These are phyloP conservation scores for Pisolithus thermaeus DNA, from an alignment of 1,284 basidiomycete genomes.

Conservation along the genomic window DNA sequence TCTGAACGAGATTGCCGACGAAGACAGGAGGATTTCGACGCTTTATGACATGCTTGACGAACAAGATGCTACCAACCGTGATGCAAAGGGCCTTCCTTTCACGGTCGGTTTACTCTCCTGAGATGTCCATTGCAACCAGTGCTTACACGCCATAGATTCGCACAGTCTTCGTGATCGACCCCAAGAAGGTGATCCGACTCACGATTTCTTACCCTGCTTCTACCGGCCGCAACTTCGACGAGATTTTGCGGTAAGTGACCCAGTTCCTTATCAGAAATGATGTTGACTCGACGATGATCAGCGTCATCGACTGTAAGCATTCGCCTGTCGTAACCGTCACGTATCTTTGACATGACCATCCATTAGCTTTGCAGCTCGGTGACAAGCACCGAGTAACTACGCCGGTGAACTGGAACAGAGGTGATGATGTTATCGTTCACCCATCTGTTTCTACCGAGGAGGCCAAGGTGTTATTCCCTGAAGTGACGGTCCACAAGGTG, in stretches of 20 bases:
- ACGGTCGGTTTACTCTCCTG: conserved; percentile 37
- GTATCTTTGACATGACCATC: conserved; percentile 2
- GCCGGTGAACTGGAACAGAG: conserved; percentile 92
- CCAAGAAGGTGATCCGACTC: conserved; percentile 86
- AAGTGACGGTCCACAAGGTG: conserved; percentile 65
- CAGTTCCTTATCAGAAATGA: background rate
- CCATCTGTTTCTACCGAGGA: conserved; percentile 81
- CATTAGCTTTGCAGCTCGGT: conserved; percentile 78
- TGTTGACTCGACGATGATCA: conserved; percentile 16
- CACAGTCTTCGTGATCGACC: conserved; percentile 93
- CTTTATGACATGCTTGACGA: conserved; percentile 95
- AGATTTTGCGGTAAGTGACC: conserved; percentile 69
- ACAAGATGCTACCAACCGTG: conserved; percentile 92
- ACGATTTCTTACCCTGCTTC: conserved; percentile 88
- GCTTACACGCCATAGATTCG: conserved; percentile 60
- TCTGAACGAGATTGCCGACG: conserved; percentile 75
- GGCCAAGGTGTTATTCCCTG: conserved; percentile 83
- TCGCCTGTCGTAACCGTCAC: background rate
- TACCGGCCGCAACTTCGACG: conserved; percentile 80
- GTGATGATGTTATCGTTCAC: conserved; percentile 94
- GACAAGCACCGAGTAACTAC: conserved; percentile 87
- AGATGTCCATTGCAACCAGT: conserved; percentile 1
- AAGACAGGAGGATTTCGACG: conserved; percentile 79
- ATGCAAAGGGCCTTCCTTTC: conserved; percentile 85
- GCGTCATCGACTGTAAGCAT: conserved; percentile 60